These are phyloP conservation scores for Fraxinus nigra DNA, from an alignment of 305 asterid species.

Conservation along the genomic window DNA sequence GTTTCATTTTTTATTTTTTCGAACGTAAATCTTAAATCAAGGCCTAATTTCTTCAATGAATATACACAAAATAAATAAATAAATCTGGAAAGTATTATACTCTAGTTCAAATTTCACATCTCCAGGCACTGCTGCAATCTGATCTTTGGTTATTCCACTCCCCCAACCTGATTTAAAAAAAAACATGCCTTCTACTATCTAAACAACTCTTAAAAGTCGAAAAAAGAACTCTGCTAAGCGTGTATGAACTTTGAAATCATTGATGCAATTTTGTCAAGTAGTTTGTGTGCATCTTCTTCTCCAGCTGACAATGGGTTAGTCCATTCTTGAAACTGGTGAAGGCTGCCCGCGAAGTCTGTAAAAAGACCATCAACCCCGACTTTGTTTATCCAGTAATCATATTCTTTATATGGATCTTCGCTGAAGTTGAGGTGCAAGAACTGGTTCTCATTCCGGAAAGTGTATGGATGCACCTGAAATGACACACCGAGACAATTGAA, in stretches of 20 bases:
- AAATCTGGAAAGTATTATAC: not conserved
- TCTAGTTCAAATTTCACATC: not conserved
- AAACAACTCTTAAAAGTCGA: not conserved
- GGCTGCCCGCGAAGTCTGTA: constrained; percentile 89
- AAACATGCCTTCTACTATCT: not conserved
- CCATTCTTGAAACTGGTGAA: constrained; percentile 85
- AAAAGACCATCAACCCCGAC: constrained; percentile 86
- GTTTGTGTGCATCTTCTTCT: constrained; percentile 43
- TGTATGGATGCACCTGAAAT: constrained; percentile 87
- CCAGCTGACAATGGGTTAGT: constrained; percentile 41
- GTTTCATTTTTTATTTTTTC: not conserved
- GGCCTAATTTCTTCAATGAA: not conserved
- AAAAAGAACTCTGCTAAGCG: constrained; percentile 13
- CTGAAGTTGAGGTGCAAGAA: constrained; percentile 84
- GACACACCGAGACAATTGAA: not conserved
- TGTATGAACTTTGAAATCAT: constrained; percentile 52
- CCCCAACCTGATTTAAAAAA: not conserved
- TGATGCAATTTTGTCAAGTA: constrained; percentile 46
- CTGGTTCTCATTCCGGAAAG: constrained; percentile 67
- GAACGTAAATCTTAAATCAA: not conserved
- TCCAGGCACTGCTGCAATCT: not conserved
- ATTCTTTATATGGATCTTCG: constrained; percentile 79
- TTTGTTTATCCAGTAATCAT: constrained; percentile 68
- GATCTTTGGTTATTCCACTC: not conserved
- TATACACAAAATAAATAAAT: not conserved